Conservation (phyloP, 345 rosid genomes). For the Citrus unshiu region DNA sequence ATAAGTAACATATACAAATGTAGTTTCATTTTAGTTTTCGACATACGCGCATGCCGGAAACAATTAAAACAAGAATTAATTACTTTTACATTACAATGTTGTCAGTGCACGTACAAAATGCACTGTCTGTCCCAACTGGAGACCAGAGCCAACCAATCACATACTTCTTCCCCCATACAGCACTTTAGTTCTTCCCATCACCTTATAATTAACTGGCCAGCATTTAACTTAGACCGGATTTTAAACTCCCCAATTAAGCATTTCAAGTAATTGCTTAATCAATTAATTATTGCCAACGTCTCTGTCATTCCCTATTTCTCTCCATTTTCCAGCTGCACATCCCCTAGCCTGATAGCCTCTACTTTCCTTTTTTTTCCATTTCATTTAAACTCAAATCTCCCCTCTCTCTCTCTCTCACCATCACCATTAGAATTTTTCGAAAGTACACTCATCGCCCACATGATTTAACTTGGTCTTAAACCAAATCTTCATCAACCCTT, state of each 20-base stretch:
- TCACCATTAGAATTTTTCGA: neutral
- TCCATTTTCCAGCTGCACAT: neutral
- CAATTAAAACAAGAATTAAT: neutral
- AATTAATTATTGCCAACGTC: neutral
- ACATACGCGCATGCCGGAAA: too few species aligned
- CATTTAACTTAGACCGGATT: too few species aligned
- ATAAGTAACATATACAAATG: too few species aligned
- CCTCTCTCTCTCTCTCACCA: neutral
- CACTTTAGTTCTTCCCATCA: too few species aligned
- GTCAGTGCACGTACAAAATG: neutral
- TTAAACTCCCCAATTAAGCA: neutral
- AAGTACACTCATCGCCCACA: neutral
- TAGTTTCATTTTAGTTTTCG: too few species aligned
- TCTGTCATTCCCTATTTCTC: neutral
- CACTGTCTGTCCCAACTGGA: neutral
- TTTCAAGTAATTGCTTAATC: neutral
- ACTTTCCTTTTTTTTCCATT: too few species aligned
- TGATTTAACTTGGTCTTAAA: slow-evolving; percentile 10
- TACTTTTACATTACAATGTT: neutral
- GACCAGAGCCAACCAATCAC: neutral
- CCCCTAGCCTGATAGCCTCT: neutral
- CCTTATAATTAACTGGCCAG: too few species aligned
- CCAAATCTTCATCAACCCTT: slow-evolving; percentile 1
- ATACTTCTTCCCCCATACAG: too few species aligned
- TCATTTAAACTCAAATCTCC: too few species aligned